Evolutionary conservation across 2,329 filamentous ascomycete species (phyloP).

Genomic region (Aspergillus latus): DNA sequence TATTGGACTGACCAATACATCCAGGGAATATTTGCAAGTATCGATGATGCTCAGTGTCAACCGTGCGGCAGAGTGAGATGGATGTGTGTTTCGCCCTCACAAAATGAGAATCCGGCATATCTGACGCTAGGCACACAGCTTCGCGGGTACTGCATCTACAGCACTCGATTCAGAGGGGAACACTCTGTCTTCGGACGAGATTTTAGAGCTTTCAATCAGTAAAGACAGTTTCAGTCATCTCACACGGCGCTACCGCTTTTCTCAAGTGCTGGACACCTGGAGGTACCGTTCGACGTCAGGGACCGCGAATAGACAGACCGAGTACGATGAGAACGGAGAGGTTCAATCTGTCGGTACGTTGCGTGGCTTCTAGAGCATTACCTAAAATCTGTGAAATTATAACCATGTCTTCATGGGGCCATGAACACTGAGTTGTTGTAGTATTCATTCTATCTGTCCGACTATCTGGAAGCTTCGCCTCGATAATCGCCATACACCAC

Average conservation of each 20-base stretch:
- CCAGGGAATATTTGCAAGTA: not conserved
- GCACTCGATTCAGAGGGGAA: not conserved
- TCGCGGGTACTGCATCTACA: slow-evolving; percentile 1
- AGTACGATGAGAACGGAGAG: too few relatives aligned
- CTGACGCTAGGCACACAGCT: not conserved
- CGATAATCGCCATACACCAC: too few relatives aligned
- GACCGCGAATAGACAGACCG: not conserved
- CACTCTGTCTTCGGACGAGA: not conserved
- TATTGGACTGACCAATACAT: too few relatives aligned
- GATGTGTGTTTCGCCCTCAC: too few relatives aligned
- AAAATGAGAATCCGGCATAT: not conserved
- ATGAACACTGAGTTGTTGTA: too few relatives aligned
- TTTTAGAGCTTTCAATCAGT: not conserved
- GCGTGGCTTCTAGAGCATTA: too few relatives aligned
- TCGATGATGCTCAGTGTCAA: not conserved
- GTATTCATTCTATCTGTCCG: too few relatives aligned
- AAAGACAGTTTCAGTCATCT: not conserved
- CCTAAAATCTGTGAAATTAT: too few relatives aligned
- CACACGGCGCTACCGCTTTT: not conserved
- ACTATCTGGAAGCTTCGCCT: too few relatives aligned
- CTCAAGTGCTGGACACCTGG: not conserved
- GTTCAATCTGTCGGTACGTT: too few relatives aligned
- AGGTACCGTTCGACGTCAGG: slow-evolving; percentile 4
- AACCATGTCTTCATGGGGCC: too few relatives aligned
- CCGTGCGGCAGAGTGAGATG: not conserved